Conservation (phyloP, 2,329 filamentous ascomycete genomes). For the Thermochaetoides dissita region DNA sequence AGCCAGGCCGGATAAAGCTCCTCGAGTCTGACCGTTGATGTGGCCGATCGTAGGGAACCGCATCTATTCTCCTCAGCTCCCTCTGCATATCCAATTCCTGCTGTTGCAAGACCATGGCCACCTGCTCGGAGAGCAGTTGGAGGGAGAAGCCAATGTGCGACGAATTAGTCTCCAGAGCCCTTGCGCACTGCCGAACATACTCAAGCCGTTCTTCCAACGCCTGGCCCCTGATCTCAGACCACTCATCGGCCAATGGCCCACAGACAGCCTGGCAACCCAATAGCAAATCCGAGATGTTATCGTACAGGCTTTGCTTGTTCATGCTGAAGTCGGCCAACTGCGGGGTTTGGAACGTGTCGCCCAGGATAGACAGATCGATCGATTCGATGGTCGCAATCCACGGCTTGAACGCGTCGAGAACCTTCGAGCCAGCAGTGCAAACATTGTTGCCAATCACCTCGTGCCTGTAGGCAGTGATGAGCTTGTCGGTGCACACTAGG, state of each 20-base stretch:
- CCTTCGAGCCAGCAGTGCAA: constrained; percentile 62
- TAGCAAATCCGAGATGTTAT: constrained; percentile 80
- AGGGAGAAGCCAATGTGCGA: constrained; percentile 79
- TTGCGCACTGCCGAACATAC: constrained; percentile 61
- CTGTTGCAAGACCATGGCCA: constrained; percentile 43
- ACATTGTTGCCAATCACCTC: constrained; percentile 69
- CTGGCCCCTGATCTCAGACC: constrained; percentile 83
- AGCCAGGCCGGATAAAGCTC: constrained; percentile 30
- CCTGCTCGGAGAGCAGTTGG: constrained; percentile 72
- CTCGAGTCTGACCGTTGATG: constrained; percentile 47
- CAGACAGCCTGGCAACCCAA: constrained; percentile 83
- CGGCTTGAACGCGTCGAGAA: constrained; percentile 76
- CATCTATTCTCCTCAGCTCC: constrained; percentile 40
- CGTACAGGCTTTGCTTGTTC: constrained; percentile 88
- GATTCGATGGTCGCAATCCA: constrained; percentile 88
- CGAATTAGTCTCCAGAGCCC: constrained; percentile 73
- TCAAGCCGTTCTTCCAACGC: constrained; percentile 76
- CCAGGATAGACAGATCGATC: constrained; percentile 70
- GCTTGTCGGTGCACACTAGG: constrained; percentile 62
- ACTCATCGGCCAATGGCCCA: constrained; percentile 83
- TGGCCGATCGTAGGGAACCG: constrained; percentile 39
- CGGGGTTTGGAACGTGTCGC: constrained; percentile 66
- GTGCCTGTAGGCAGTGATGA: constrained; percentile 66
- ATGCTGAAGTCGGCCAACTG: constrained; percentile 75
- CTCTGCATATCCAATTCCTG: constrained; percentile 32